Conservation (phyloP, 2,329 filamentous ascomycete species). For the Didymella pinodella region DNA sequence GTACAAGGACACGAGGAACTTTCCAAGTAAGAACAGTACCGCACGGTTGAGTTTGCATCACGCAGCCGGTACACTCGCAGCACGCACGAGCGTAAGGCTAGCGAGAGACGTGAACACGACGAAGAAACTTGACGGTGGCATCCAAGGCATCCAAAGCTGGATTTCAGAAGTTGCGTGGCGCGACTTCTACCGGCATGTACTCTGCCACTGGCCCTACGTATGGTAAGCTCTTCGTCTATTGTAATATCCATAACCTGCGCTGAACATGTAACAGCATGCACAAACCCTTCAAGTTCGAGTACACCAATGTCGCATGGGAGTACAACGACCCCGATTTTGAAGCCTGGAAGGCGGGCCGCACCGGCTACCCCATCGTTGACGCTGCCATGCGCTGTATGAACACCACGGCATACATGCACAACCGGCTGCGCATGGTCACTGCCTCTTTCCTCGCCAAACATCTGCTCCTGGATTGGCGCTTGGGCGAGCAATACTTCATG, state of each 20-base stretch:
- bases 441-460: slow-evolving; percentile 60
- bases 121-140: slow-evolving; percentile 62
- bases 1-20: slow-evolving; percentile 54
- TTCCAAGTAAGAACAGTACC: slow-evolving; percentile 53
- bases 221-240: slow-evolving; percentile 59
- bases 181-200: slow-evolving; percentile 66
- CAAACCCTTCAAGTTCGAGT: slow-evolving; percentile 83
- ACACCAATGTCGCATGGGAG: slow-evolving; percentile 83
- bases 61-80: slow-evolving; percentile 55
- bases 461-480: slow-evolving; percentile 59
- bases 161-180: slow-evolving; percentile 62
- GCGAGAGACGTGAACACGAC: slow-evolving; percentile 60
- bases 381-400: slow-evolving; percentile 62
- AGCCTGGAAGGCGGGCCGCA: slow-evolving; percentile 65
- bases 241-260: not conserved
- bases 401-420: slow-evolving; percentile 61
- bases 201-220: slow-evolving; percentile 85
- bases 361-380: slow-evolving; percentile 60
- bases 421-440: slow-evolving; percentile 61
- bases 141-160: slow-evolving; percentile 56
- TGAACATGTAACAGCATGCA: slow-evolving; percentile 64
- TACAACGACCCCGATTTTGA: slow-evolving; percentile 62
- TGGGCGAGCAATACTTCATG: slow-evolving; percentile 61
- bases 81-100: slow-evolving; percentile 56
- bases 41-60: slow-evolving; percentile 55